Evolutionary conservation across 352 stramenopile genomes (phyloP), one percentile per base, ranked within the genome.

Genomic region (Lagenidium sp.): DNA sequence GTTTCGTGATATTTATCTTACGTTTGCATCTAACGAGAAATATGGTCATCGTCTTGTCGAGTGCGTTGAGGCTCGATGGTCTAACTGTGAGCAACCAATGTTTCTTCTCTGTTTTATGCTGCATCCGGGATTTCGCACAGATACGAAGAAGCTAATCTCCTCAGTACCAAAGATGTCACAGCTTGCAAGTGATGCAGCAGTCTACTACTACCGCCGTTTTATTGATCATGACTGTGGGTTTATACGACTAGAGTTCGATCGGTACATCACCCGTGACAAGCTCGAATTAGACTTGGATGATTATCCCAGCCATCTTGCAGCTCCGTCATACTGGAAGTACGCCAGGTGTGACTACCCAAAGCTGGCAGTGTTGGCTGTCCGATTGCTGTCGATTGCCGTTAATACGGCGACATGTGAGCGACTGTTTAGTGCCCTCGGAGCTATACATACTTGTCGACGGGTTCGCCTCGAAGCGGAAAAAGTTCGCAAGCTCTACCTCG

Each of bases 131-230:
- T 36, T 11, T 20, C 11, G 25, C 4, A 28, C 23, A 5, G 13
- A 36, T 24, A 20, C 12, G 4, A 44, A 19, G 28, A 32, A 32
- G 28, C 28, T 15, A 32, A 32, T 32, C 28, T 32, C 28, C 28
- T 13, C 15, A 13, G 28, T 13, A 32, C 28, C 22, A 15, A 8
- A 20, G 4, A 29, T 46, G n/a, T 21, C 35, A 15, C n/a, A n/a
- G n/a, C n/a, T n/a, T n/a, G n/a, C n/a, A n/a, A n/a, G n/a, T n/a
- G 40, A 46, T 20, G 26, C 30, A 5, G 40, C 40, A 26, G 40
- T 46, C n/a, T 46, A 46, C 40, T 46, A 46, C 28, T 36, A 36
- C 25, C 40, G 40, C 15, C 40, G 40, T 13, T 32, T 46, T 23
- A 24, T 46, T 25, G 40, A 28, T 13, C 10, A 20, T 6, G 40